A percentile compares a stretch with the other conserved stretches of the same genome.
Evolutionary conservation across 2,329 filamentous ascomycete species (phyloP).

Genomic region (Aspergillus piperis): DNA sequence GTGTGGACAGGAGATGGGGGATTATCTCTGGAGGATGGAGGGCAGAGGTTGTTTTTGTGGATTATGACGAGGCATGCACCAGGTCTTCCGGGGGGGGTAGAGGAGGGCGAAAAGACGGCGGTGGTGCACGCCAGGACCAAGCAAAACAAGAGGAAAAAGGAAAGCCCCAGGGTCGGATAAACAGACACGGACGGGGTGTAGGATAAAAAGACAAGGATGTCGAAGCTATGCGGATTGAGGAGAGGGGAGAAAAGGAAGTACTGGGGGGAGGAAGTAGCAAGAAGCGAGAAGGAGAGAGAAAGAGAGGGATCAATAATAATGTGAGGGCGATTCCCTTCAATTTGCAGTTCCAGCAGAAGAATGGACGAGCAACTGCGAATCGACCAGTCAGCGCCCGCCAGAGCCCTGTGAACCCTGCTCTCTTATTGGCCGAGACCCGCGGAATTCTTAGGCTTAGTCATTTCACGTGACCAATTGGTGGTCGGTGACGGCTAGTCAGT

Average conservation of each 20-base stretch:
- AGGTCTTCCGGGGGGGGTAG: conserved; percentile 31
- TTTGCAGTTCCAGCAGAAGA: conserved; percentile 10
- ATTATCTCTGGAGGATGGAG: conserved; percentile 26
- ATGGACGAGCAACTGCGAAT: conserved; percentile 4
- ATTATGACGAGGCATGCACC: conserved; percentile 44
- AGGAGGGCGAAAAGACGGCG: conserved; percentile 31
- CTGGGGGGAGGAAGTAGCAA: conserved; percentile 16
- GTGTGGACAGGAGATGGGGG: conserved; percentile 21
- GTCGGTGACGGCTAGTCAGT: background rate
- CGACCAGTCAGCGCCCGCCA: conserved; percentile 13
- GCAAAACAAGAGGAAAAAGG: conserved; percentile 12
- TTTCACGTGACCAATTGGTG: conserved; percentile 5
- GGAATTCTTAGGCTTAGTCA: conserved; percentile 4
- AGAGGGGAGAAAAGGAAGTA: conserved; percentile 17
- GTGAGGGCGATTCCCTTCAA: conserved; percentile 10
- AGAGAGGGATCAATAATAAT: conserved; percentile 18
- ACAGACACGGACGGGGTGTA: conserved; percentile 24
- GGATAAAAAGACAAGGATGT: background rate
- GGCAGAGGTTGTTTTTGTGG: conserved; percentile 42
- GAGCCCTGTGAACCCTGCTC: conserved; percentile 1
- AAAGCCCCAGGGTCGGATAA: conserved; percentile 5
- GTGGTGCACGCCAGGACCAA: conserved; percentile 26
- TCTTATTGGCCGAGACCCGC: conserved; percentile 10
- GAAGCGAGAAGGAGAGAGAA: conserved; percentile 17
- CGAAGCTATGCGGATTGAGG: conserved; percentile 6